Evolutionary conservation across 148 eudicot species (phyloP), one percentile per base, ranked within the genome.

Genomic region (Rhododendron griersonianum): DNA sequence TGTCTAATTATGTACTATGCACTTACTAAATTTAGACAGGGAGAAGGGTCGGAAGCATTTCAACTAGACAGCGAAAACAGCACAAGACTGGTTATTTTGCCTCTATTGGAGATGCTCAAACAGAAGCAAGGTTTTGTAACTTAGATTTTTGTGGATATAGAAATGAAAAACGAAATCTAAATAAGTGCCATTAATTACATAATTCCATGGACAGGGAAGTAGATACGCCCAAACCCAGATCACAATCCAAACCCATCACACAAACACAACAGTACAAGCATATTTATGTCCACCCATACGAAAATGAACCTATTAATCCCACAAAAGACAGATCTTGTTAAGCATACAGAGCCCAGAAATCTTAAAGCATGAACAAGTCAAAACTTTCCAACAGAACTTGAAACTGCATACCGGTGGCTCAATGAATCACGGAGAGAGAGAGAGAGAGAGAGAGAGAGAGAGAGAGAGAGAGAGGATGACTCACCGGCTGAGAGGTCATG

Each of bases 201-300:
- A 47, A n/a, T 25, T 65, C 37, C 47, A 69, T 2, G 7, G 15
- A 86, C 21, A 75, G 18, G 39, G 53, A 35, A 83, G n/a, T 10
- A 74, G 44, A 78, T 57, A 85, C 23, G 33, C 39, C 14, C 19
- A 85, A 21, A 77, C 82, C 81, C 77, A 81, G 75, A 81, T 80
- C 80, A 79, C 4, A 84, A 84, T 51, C 77, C 82, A 57, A 87
- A 69, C 59, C 69, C 74, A 81, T 53, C 23, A 11, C 48, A 57
- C 53, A 77, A 39, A 47, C 48, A 78, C 73, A n/a, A n/a, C 10
- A 2, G 14, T 3, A 3, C 41, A 75, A 75, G 2, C n/a, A 39
- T 75, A 14, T 71, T 39, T 71, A 14, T 33, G 18, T 33, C 2
- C 41, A 8, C 13, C 39, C 5, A 48, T 44, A 44, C 5, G 3